These are phyloP conservation scores for Kwoniella sp. DNA, from an alignment of 768 basidiomycete species.

Conservation along the genomic window DNA sequence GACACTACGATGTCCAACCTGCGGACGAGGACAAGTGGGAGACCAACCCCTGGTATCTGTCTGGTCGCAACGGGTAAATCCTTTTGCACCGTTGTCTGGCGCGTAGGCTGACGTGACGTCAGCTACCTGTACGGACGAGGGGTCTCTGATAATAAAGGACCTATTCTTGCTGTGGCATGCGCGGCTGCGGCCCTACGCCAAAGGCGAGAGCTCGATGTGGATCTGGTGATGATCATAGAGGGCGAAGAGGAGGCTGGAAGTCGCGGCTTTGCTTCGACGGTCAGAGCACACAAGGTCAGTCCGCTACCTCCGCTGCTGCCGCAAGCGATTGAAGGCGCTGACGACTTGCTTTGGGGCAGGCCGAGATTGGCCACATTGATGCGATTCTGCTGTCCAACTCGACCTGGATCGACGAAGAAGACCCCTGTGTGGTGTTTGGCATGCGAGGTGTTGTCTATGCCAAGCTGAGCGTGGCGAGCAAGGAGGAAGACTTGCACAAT, in stretches of 20 bases:
- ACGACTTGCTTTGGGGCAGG: too few species aligned
- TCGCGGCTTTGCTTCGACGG: conserved; percentile 72
- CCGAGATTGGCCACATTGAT: conserved; percentile 77
- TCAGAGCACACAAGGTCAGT: conserved; percentile 67
- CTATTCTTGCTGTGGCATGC: conserved; percentile 82
- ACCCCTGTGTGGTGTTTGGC: conserved; percentile 92
- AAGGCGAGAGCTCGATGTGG: conserved; percentile 69
- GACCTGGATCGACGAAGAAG: conserved; percentile 89
- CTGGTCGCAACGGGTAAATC: conserved; percentile 76
- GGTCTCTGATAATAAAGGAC: conserved; percentile 92
- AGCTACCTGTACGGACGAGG: conserved; percentile 53
- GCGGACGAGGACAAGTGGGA: conserved; percentile 72
- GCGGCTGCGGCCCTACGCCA: conserved; percentile 78
- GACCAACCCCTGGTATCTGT: conserved; percentile 75
- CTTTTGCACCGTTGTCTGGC: not conserved
- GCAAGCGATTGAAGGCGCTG: too few species aligned
- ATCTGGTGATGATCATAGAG: conserved; percentile 86
- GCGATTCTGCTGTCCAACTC: conserved; percentile 79
- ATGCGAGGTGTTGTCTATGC: conserved; percentile 90
- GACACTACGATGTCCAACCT: conserved; percentile 95
- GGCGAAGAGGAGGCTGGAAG: conserved; percentile 98
- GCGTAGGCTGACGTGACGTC: too few species aligned
- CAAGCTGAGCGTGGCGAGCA: conserved; percentile 68
- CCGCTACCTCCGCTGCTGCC: too few species aligned
- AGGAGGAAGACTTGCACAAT: conserved; percentile 78